Evolutionary conservation across 305 asterid species (phyloP), one percentile per base, ranked within the genome.

Genomic region (Lippia alba): DNA sequence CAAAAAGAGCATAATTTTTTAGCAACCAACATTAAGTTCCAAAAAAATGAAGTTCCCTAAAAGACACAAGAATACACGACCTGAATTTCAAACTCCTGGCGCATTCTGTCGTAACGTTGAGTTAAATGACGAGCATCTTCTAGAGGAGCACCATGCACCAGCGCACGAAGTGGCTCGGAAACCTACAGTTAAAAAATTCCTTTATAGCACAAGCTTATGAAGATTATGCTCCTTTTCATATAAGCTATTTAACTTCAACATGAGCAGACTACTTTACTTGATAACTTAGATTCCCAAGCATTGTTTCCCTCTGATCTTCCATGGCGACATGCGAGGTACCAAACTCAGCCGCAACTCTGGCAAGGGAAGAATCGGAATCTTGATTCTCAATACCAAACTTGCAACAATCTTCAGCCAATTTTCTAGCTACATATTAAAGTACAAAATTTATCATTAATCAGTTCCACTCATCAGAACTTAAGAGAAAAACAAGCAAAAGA

Each of bases 41-140:
- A 17, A 55, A 5, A 66, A 55, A 10, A 66, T 51, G 41, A 56
- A 57, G 40, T 66, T 57, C 19, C 32, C n/a, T 46, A 17, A 8
- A 56, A 66, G 46, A 64, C 34, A 39, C 53, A 32, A 49, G 71
- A 63, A 68, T 72, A 19, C 12, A 56, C n/a, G 74, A 94, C 99
- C 99, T 94, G 97, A 48, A 82, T 57, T 81, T 94, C 96, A 67
- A 91, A 86, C 70, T 94, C 99, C 49, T 91, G 97, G 54, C 94
- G 94, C 79, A 85, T 85, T 78, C 86, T 88, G 71, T 91, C 95
- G 58, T 91, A 94, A 36, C 86, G 85, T 67, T 81, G 97, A 74
- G 94, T 85, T 77, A 94, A 81, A 82, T 88, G 99, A 53, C 97
- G 99, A 46, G 97, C 99, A 82, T 94, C 99, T 80, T 89, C 99